Conservation (phyloP, 768 basidiomycete genomes). For the Thelephora ganbajun region DNA sequence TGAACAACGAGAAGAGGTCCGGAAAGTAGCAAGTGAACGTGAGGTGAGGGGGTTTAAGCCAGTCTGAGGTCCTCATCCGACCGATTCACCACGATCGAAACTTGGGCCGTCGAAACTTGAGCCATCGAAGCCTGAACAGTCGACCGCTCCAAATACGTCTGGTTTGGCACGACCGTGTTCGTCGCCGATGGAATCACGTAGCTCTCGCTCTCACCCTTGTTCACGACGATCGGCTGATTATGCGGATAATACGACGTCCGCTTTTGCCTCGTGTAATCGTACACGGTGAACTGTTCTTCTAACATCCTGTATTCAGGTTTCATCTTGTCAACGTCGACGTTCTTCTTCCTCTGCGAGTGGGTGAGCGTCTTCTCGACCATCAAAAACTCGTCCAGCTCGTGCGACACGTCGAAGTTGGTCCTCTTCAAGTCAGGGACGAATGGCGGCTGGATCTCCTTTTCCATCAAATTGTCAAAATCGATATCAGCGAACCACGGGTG, state of each 20-base stretch:
- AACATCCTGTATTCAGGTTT: conserved; percentile 84
- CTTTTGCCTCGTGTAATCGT: conserved; percentile 64
- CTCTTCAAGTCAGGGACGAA: conserved; percentile 92
- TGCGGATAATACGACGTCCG: conserved; percentile 83
- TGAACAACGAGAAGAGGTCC: no score
- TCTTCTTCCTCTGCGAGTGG: conserved; percentile 74
- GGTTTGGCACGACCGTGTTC: conserved; percentile 17
- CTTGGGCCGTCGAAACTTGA: no score
- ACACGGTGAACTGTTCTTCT: conserved; percentile 92
- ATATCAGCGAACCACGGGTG: conserved; percentile 80
- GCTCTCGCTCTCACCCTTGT: conserved; percentile 7
- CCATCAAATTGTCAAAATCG: conserved; percentile 69
- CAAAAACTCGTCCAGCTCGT: conserved; percentile 94
- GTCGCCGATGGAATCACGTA: conserved; percentile 21
- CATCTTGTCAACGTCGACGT: conserved; percentile 75
- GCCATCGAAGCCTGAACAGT: no score
- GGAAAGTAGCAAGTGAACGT: no score
- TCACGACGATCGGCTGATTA: conserved; percentile 43
- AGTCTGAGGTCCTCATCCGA: no score
- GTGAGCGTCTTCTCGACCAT: conserved; percentile 98
- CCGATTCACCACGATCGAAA: no score
- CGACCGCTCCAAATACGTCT: no score
- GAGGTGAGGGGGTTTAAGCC: no score
- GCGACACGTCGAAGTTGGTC: conserved; percentile 96
- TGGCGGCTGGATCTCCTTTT: conserved; percentile 59